Conservation (phyloP, 2,329 filamentous ascomycete genomes). For the Blumeriella jaapii region DNA sequence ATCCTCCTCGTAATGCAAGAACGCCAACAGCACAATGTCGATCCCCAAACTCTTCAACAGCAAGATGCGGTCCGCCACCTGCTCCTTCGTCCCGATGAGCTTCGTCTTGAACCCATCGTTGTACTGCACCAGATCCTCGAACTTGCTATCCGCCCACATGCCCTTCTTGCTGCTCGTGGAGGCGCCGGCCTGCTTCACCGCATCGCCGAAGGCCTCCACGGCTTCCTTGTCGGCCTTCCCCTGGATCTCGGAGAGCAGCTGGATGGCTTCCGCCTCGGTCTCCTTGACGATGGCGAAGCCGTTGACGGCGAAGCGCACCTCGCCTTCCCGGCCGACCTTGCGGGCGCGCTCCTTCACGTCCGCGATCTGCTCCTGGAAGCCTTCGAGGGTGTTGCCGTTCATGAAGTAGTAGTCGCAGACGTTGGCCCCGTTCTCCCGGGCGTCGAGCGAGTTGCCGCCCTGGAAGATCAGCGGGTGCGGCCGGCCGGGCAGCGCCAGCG, state of each 20-base stretch:
- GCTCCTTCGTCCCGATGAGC: constrained; percentile 39
- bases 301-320: constrained; percentile 39
- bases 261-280: constrained; percentile 38
- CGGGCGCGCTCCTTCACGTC: constrained; percentile 37
- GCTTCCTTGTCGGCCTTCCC: constrained; percentile 40
- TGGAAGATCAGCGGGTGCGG: constrained; percentile 42
- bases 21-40: constrained; percentile 35
- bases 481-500: constrained; percentile 32
- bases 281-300: constrained; percentile 39
- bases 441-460: constrained; percentile 40
- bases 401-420: constrained; percentile 43
- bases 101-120: constrained; percentile 46
- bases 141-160: constrained; percentile 41
- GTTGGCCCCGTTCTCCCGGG: constrained; percentile 36
- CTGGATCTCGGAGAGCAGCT: constrained; percentile 38
- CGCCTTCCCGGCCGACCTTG: constrained; percentile 32
- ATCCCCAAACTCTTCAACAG: constrained; percentile 35
- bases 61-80: constrained; percentile 38
- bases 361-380: constrained; percentile 37
- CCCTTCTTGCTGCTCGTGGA: constrained; percentile 36
- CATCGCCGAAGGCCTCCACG: constrained; percentile 36
- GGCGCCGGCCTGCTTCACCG: constrained; percentile 38
- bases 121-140: constrained; percentile 42
- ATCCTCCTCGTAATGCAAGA: constrained; percentile 41
- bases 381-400: constrained; percentile 44